Evolutionary conservation across 768 basidiomycete species (phyloP), one percentile per base, ranked within the genome.

Genomic region (Kwoniella sp.): DNA sequence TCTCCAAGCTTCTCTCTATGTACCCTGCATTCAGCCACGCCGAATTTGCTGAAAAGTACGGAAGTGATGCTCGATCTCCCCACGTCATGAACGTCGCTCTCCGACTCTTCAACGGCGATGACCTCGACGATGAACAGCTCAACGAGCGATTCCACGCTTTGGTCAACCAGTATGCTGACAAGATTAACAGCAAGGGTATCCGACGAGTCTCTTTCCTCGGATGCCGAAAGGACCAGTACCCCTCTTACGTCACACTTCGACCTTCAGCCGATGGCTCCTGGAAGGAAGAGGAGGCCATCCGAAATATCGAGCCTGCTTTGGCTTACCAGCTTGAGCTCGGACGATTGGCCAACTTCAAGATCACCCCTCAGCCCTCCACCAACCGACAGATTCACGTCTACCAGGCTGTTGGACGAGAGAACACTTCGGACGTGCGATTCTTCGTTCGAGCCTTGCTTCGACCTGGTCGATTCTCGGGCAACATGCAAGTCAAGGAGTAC

Each of bases 351-450:
- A 90, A 94, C 84, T 98, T 97, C 83, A 92, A 94, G 79, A 85
- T 99, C 78, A 90, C 87, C 44, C 95, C 96, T n/a, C 88, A 88
- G 82, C 93, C 94, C 77, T 92, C 92, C 51, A 93, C 98, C 82
- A 90, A 91, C 82, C 90, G 95, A 78, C 95, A 98, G 81, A 90
- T 98, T 53, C 96, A 98, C 82, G 90, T 99, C 74, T 98, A 99
- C 82, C 92, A 95, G 73, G 94, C 90, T 49, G 86, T 95, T 55
- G 94, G 93, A 30, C 86, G 87, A 64, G 96, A 97, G 83, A 98
- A 98, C 82, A 90, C 95, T 69, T 86, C 96, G n/a, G 96, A 99
- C 80, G 91, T 87, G 69, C 87, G 96, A 58, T 99, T 99, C 88
- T 98, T 99, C 82, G 87, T 99, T 58, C 93, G 96, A 64, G 96